Evolutionary conservation across 495 filamentous ascomycete genomes (phyloP).

Genomic region (Trichoderma orchidacearum): DNA sequence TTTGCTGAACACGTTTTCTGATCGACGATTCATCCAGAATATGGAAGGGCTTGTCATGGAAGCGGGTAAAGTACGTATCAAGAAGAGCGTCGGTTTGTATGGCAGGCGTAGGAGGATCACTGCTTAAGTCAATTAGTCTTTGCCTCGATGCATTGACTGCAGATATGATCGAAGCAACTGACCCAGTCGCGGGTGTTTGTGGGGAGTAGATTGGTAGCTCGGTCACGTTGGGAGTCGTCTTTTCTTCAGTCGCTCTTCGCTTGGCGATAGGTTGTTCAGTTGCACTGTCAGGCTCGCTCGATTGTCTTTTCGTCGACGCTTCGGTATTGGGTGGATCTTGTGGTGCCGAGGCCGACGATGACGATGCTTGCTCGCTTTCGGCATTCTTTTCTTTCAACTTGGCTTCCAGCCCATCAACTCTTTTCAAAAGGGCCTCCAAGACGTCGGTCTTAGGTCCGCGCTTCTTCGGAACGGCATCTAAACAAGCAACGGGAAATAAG

Average conservation of each 20-base stretch:
- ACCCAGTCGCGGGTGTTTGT: constrained; percentile 10
- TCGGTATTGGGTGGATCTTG: constrained; percentile 12
- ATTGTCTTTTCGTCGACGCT: constrained; percentile 6
- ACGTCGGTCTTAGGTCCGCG: constrained; percentile 81
- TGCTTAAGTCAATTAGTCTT: constrained; percentile 7
- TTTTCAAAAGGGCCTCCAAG: constrained; percentile 66
- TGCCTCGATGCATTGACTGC: too few species aligned
- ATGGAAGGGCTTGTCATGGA: constrained; percentile 67
- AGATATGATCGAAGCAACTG: background rate
- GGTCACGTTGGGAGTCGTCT: background rate
- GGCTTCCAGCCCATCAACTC: constrained; percentile 73
- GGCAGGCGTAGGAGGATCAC: constrained; percentile 23
- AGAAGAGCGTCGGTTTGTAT: constrained; percentile 46
- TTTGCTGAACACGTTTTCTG: constrained; percentile 50
- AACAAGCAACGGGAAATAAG: constrained; percentile 1
- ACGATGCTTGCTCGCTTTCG: background rate
- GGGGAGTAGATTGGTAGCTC: constrained; percentile 18
- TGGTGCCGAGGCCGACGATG: background rate
- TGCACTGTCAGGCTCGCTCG: background rate
- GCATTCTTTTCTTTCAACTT: constrained; percentile 54
- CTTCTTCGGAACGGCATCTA: constrained; percentile 82
- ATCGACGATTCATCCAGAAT: constrained; percentile 61
- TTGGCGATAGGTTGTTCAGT: background rate
- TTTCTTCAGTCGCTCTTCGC: background rate
- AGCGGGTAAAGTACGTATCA: constrained; percentile 60